A percentile compares a stretch with the other conserved stretches of the same genome.
phyloP scores from a whole-genome alignment of 257 asterid genomes.

The Leonotis leonurus region DNA sequence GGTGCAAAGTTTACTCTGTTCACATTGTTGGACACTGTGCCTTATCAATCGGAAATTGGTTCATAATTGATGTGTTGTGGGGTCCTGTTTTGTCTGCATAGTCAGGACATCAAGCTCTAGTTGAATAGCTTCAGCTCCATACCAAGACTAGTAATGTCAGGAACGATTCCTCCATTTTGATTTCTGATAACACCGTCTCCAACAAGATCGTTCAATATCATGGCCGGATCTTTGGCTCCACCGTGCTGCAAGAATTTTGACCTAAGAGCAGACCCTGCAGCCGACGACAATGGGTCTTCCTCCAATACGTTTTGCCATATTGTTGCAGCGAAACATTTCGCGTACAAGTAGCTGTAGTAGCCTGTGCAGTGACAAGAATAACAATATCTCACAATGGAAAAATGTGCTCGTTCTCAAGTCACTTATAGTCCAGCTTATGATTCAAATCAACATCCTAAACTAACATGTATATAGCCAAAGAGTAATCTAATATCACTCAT shows the following conservation, averaged over 20 bases:
- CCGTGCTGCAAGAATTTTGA: conserved; percentile 72
- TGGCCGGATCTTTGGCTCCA: conserved; percentile 85
- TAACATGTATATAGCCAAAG: not conserved
- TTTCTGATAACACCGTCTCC: conserved; percentile 39
- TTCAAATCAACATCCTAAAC: not conserved
- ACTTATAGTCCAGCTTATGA: not conserved
- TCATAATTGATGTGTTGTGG: not conserved
- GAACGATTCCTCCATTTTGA: conserved; percentile 57
- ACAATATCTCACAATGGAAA: not conserved
- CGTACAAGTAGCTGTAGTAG: conserved; percentile 94
- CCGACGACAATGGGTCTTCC: conserved; percentile 71
- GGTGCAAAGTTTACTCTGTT: not conserved
- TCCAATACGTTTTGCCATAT: conserved; percentile 69
- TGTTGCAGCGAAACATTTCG: conserved; percentile 80
- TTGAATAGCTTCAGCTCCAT: conserved; percentile 48
- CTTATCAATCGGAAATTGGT: not conserved
- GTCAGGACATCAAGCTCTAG: conserved; percentile 1
- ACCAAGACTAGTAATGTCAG: conserved; percentile 60
- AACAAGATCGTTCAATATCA: conserved; percentile 62
- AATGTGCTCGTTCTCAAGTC: not conserved
- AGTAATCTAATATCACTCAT: not conserved
- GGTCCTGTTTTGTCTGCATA: not conserved
- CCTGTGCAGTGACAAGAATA: conserved; percentile 32
- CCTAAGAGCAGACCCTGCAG: conserved; percentile 75
- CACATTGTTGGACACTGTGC: not conserved